These are phyloP conservation scores for Styphnolobium japonicum DNA, from an alignment of 306 rosid genomes.

Conservation along the genomic window DNA sequence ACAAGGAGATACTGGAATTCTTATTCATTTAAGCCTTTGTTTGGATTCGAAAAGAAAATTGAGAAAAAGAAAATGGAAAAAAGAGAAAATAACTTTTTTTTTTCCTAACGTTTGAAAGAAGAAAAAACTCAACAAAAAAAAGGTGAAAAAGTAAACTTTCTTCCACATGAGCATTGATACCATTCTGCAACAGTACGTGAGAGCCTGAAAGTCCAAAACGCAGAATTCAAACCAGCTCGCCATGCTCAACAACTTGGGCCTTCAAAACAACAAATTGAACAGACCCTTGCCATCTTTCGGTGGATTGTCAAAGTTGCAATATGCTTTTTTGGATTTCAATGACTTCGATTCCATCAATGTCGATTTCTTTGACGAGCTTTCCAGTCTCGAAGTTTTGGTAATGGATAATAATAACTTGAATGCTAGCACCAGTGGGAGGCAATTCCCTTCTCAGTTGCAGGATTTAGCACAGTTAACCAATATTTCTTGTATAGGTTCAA, in stretches of 20 bases:
- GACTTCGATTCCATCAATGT: constrained; percentile 70
- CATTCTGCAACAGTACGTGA: too few species aligned
- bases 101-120: too few species aligned
- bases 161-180: too few species aligned
- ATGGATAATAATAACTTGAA: constrained; percentile 65
- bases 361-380: constrained; percentile 68
- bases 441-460: constrained; percentile 44
- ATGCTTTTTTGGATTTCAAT: constrained; percentile 59
- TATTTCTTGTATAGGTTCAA: constrained; percentile 61
- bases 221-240: constrained; percentile 60
- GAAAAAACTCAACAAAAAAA: too few species aligned
- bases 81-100: too few species aligned
- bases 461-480: constrained; percentile 56
- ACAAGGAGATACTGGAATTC: too few species aligned
- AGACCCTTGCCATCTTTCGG: constrained; percentile 70
- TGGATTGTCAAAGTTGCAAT: constrained; percentile 51
- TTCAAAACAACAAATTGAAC: constrained; percentile 61
- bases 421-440: constrained; percentile 69
- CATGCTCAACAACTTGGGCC: constrained; percentile 62
- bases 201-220: too few species aligned
- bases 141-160: too few species aligned
- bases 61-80: too few species aligned
- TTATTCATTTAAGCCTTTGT: too few species aligned
- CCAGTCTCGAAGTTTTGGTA: constrained; percentile 59
- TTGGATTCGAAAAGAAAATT: too few species aligned